These are phyloP conservation scores for Fragaria vesca DNA, from an alignment of 306 rosid genomes.

Conservation along the genomic window DNA sequence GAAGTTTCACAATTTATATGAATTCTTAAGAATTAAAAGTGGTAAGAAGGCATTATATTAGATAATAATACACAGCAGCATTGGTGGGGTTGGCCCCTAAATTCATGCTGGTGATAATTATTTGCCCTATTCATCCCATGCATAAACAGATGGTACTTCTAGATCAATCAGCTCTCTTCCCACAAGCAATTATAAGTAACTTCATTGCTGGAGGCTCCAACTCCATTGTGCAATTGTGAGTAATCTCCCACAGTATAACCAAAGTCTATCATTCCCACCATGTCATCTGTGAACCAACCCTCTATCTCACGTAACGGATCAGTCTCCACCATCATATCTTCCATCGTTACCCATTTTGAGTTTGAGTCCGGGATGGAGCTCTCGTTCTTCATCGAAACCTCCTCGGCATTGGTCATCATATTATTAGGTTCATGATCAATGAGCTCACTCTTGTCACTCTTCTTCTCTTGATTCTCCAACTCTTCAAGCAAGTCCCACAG, in stretches of 20 bases:
- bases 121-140: slow-evolving; percentile 7
- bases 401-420: background rate
- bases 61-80: background rate
- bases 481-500: slow-evolving; percentile 57
- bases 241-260: slow-evolving; percentile 37
- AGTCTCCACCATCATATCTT: slow-evolving; percentile 13
- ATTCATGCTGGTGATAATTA: slow-evolving; percentile 14
- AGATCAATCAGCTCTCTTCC: slow-evolving; percentile 26
- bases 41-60: background rate
- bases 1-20: background rate
- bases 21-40: background rate
- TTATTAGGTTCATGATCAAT: background rate
- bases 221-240: slow-evolving; percentile 27
- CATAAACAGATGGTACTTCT: background rate
- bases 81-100: background rate
- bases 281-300: slow-evolving; percentile 45
- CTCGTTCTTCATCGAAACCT: slow-evolving; percentile 5
- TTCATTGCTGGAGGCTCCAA: slow-evolving; percentile 30
- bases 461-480: slow-evolving; percentile 25
- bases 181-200: slow-evolving; percentile 39
- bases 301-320: slow-evolving; percentile 13
- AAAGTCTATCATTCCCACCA: slow-evolving; percentile 37
- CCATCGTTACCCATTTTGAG: slow-evolving; percentile 35
- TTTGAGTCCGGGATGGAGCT: slow-evolving; percentile 25
- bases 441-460: background rate